Conservation (phyloP, 2,329 filamentous ascomycete genomes). For the Trichoderma gracile region DNA sequence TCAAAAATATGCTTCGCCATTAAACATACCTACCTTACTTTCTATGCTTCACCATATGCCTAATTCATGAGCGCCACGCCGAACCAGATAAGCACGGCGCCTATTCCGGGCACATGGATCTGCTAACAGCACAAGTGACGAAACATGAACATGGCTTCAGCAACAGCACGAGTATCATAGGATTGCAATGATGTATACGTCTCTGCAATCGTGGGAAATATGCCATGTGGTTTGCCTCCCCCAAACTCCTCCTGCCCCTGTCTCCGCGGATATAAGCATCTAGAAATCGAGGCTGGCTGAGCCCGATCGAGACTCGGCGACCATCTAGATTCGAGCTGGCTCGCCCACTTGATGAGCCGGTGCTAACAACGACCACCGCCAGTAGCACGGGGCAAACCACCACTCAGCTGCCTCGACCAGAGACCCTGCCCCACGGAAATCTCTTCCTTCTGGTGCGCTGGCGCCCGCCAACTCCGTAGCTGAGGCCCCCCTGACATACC, state of each 20-base stretch:
- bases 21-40: no score
- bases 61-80: no score
- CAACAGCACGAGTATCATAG: no score
- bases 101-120: no score
- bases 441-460: neutral
- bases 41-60: no score
- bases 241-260: neutral
- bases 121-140: no score
- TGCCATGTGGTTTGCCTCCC: no score
- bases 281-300: neutral
- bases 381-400: neutral
- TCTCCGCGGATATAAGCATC: neutral
- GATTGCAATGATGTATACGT: no score
- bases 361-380: neutral
- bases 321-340: neutral
- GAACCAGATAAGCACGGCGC: no score
- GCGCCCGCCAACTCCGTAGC: neutral
- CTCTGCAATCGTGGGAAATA: no score
- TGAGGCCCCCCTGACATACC: neutral
- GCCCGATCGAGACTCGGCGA: neutral
- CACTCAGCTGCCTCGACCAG: neutral
- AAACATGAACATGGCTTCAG: no score
- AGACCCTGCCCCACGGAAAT: neutral
- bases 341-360: neutral
- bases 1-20: no score